phyloP scores from a whole-genome alignment of 108 stramenopile genomes.

The Conticribra guillardii region DNA sequence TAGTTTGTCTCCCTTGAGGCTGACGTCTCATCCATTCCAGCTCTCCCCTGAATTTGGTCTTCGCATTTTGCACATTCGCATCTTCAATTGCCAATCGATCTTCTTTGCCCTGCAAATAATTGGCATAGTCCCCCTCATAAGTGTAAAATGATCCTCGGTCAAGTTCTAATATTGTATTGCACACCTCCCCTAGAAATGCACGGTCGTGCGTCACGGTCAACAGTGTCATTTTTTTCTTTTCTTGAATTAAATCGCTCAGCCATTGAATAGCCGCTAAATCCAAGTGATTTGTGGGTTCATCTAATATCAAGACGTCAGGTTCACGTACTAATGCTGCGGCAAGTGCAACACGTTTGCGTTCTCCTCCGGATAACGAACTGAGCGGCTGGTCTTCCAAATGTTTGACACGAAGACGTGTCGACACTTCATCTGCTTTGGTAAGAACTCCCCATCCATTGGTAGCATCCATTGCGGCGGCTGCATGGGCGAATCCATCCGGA shows the following conservation, averaged over 20 bases:
- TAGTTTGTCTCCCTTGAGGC: slow-evolving; percentile 64
- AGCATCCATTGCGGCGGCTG: slow-evolving; percentile 73
- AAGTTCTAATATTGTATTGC: slow-evolving; percentile 76
- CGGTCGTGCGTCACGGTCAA: slow-evolving; percentile 97
- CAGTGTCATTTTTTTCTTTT: slow-evolving; percentile 80
- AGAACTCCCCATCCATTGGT: slow-evolving; percentile 73
- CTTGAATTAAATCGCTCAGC: slow-evolving; percentile 87
- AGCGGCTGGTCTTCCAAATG: slow-evolving; percentile 71
- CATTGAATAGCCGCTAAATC: slow-evolving; percentile 94
- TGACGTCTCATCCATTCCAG: slow-evolving; percentile 90
- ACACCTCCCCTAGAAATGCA: slow-evolving; percentile 93
- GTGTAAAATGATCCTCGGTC: slow-evolving; percentile 77
- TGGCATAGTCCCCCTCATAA: slow-evolving; percentile 72
- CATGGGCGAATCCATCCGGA: slow-evolving; percentile 67
- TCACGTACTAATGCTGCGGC: slow-evolving; percentile 81
- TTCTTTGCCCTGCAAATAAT: slow-evolving; percentile 72
- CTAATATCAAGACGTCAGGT: slow-evolving; percentile 80
- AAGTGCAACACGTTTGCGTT: slow-evolving; percentile 85
- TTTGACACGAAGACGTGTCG: slow-evolving; percentile 67
- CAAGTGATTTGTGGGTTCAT: slow-evolving; percentile 95
- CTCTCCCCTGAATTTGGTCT: slow-evolving; percentile 63
- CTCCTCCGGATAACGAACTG: slow-evolving; percentile 72
- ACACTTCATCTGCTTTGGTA: slow-evolving; percentile 83
- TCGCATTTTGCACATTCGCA: slow-evolving; percentile 63
- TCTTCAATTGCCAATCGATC: slow-evolving; percentile 77